Evolutionary conservation across 148 eudicot species (phyloP).

Genomic region (Camellia japonica): DNA sequence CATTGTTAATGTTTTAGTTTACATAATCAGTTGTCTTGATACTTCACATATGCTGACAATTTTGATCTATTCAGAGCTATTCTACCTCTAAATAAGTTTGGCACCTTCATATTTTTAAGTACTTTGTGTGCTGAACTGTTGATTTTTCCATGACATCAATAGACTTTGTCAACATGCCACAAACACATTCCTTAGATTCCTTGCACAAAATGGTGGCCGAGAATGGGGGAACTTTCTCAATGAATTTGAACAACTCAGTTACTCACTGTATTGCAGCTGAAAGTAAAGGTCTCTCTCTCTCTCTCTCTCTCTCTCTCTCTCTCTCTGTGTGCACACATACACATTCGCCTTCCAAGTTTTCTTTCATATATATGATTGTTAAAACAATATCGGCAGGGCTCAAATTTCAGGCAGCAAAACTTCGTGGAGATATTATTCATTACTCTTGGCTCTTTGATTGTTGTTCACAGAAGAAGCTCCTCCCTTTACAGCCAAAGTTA

Average conservation of each 20-base stretch:
- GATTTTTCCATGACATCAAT: constrained; percentile 32
- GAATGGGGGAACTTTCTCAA: constrained; percentile 90
- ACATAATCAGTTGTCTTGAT: background rate
- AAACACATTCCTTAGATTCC: constrained; percentile 52
- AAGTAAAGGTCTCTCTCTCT: constrained; percentile 54
- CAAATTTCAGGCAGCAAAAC: constrained; percentile 88
- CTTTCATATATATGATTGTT: background rate
- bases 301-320: constrained; percentile 1
- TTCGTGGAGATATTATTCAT: constrained; percentile 76
- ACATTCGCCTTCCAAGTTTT: background rate
- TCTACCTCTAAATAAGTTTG: background rate
- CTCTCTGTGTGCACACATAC: background rate
- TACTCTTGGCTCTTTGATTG: constrained; percentile 89
- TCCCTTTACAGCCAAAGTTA: constrained; percentile 71
- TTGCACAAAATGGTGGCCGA: constrained; percentile 88
- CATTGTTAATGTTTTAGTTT: background rate
- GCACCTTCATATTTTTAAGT: background rate
- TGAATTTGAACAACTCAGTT: constrained; percentile 83
- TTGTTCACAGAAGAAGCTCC: constrained; percentile 69
- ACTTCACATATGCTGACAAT: background rate
- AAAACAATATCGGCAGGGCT: constrained; percentile 40
- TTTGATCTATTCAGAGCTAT: background rate
- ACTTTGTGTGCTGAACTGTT: background rate
- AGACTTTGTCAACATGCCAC: constrained; percentile 79
- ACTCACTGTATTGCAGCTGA: constrained; percentile 92